Evolutionary conservation across 257 asterid genomes (phyloP).

Genomic region (Nicotiana knightiana): DNA sequence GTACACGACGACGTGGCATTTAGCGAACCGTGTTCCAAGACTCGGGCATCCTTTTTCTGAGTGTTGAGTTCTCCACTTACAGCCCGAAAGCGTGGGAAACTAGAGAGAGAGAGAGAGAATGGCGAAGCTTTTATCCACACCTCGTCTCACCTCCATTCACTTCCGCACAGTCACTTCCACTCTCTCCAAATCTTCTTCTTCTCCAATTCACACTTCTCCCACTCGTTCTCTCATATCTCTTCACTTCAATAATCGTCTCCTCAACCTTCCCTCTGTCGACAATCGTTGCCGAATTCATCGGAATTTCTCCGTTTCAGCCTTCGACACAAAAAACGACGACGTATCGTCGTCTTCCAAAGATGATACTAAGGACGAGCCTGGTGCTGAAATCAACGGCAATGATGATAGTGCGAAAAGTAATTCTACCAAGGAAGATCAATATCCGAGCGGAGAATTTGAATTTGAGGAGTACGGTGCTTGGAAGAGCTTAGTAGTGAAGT

Average conservation of each 20-base stretch:
- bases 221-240: not conserved
- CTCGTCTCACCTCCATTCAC: constrained; percentile 36
- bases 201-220: constrained; percentile 10
- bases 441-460: constrained; percentile 81
- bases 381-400: constrained; percentile 7
- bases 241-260: not conserved
- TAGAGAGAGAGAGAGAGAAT: not conserved
- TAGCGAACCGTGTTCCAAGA: constrained; percentile 9
- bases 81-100: not conserved
- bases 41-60: not conserved
- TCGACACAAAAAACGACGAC: constrained; percentile 41
- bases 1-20: constrained; percentile 20
- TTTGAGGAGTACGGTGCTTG: constrained; percentile 49
- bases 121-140: constrained; percentile 33
- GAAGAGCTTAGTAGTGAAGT: constrained; percentile 64
- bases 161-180: constrained; percentile 38
- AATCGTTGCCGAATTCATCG: not conserved
- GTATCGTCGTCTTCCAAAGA: constrained; percentile 22
- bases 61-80: not conserved
- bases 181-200: constrained; percentile 18
- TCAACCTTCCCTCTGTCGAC: not conserved
- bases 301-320: constrained; percentile 36
- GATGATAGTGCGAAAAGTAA: constrained; percentile 19
- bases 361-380: constrained; percentile 16
- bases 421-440: constrained; percentile 24